Percentiles rank a stretch among this genome's conserved stretches.
Evolutionary conservation across 2,329 filamentous ascomycete genomes (phyloP).

Genomic region (Penicillium hesseltinei): DNA sequence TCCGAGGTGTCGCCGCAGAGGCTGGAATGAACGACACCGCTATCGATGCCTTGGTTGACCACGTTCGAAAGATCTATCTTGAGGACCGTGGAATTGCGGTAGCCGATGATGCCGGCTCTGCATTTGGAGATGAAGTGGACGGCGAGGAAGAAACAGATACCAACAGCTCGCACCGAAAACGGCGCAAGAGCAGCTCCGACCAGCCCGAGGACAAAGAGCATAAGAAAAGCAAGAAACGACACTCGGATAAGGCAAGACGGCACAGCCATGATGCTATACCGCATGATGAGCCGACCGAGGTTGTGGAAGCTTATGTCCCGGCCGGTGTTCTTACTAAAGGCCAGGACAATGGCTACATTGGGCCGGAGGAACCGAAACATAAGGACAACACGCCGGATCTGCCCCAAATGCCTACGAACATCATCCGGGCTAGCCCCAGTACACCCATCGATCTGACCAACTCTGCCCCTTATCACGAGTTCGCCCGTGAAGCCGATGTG

Average conservation of each 20-base stretch:
- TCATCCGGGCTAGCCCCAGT: not conserved
- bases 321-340: not conserved
- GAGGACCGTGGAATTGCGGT: constrained; percentile 6
- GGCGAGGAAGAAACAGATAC: not conserved
- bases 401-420: not conserved
- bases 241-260: not conserved
- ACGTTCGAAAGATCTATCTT: constrained; percentile 26
- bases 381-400: not conserved
- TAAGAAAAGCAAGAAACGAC: constrained; percentile 2
- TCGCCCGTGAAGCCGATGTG: no score
- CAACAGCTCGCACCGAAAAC: not conserved
- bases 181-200: constrained; percentile 5
- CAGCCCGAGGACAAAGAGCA: not conserved
- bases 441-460: not conserved
- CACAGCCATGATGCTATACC: not conserved
- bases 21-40: constrained; percentile 17
- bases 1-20: constrained; percentile 15
- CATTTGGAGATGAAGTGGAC: constrained; percentile 27
- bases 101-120: not conserved
- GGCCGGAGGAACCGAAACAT: no score
- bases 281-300: not conserved
- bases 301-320: not conserved
- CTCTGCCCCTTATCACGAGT: not conserved
- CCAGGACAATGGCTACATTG: not conserved
- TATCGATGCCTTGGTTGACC: constrained; percentile 17